These are phyloP conservation scores for Polytolypa hystricis DNA, from an alignment of 2,329 filamentous ascomycete species.

Conservation along the genomic window DNA sequence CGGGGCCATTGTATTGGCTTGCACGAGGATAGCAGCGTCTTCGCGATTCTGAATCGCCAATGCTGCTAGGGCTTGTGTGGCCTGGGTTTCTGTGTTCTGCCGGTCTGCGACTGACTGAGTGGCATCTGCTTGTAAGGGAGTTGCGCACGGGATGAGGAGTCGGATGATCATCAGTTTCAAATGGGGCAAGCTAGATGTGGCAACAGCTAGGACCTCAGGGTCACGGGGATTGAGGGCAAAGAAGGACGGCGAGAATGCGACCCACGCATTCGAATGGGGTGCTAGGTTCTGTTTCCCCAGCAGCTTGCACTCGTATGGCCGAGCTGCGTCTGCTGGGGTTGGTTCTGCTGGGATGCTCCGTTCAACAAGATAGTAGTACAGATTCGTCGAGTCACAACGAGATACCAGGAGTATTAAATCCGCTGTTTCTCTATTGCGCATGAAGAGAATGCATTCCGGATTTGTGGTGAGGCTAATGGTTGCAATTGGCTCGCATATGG, in stretches of 20 bases:
- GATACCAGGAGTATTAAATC: constrained; percentile 43
- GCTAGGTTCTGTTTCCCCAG: constrained; percentile 50
- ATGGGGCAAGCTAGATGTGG: constrained; percentile 49
- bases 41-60: constrained; percentile 45
- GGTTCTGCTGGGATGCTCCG: not conserved
- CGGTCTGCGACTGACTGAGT: too few species aligned
- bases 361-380: constrained; percentile 42
- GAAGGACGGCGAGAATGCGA: constrained; percentile 50
- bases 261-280: constrained; percentile 53
- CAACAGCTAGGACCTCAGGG: constrained; percentile 45
- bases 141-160: constrained; percentile 39
- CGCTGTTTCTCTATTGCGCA: constrained; percentile 37
- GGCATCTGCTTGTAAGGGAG: constrained; percentile 8
- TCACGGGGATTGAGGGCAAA: constrained; percentile 47
- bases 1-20: constrained; percentile 50
- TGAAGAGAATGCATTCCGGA: constrained; percentile 47
- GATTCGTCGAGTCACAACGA: constrained; percentile 46
- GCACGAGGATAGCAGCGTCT: constrained; percentile 48
- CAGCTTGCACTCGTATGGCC: constrained; percentile 24
- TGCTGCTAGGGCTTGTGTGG: constrained; percentile 41
- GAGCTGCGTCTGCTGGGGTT: constrained; percentile 1
- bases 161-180: constrained; percentile 53
- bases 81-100: constrained; percentile 35
- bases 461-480: constrained; percentile 35
- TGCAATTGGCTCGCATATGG: constrained; percentile 19